Evolutionary conservation across 345 rosid genomes (phyloP).

Genomic region (Syzygium grande): DNA sequence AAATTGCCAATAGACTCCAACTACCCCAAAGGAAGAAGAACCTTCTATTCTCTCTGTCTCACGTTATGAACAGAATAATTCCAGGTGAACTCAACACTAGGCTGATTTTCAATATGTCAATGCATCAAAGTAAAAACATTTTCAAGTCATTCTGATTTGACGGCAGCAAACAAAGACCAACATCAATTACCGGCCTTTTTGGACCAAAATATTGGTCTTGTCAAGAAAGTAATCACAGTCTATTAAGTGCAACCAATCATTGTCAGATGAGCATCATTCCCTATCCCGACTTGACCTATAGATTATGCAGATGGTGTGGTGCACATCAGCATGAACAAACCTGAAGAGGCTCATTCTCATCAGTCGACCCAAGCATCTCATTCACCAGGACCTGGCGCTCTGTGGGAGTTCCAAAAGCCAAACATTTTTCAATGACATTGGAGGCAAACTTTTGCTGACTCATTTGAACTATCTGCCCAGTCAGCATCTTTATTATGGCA

Average conservation of each 20-base stretch:
- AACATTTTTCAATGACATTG: constrained; percentile 88
- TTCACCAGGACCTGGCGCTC: constrained; percentile 74
- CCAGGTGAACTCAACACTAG: background rate
- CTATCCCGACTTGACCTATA: background rate
- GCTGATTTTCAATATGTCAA: background rate
- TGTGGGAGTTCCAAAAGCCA: constrained; percentile 64
- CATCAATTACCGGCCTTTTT: background rate
- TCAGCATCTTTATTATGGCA: constrained; percentile 56
- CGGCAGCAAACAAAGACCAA: background rate
- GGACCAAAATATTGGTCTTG: background rate
- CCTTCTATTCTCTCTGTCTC: background rate
- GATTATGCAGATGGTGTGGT: background rate
- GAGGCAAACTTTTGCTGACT: constrained; percentile 99
- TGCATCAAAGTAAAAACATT: background rate
- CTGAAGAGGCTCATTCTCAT: constrained; percentile 99
- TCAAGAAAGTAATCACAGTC: background rate
- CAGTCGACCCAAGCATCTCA: constrained; percentile 98
- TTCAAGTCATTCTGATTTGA: background rate
- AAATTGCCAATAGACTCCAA: background rate
- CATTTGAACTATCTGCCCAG: constrained; percentile 91
- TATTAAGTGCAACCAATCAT: background rate
- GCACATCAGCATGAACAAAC: constrained; percentile 17
- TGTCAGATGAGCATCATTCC: background rate
- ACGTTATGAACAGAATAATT: background rate
- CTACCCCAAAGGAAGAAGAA: background rate